Base-by-base conservation (phyloP, 805 yeast genomes). In the Pichia exigua region DNA sequence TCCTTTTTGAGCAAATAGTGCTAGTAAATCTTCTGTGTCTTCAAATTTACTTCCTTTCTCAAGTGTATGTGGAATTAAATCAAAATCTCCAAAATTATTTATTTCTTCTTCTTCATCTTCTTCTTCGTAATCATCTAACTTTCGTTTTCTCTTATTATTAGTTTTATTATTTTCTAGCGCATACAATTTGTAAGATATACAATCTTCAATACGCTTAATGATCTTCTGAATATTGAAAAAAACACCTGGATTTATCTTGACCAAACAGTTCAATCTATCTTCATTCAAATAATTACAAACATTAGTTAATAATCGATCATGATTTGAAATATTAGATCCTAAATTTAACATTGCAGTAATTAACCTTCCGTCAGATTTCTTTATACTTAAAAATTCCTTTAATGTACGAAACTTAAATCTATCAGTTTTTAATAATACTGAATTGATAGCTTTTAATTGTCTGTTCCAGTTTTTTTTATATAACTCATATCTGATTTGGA, bases 261-360 rank as follows among this genome's bases (percentile, higher is more conserved):
- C 54, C 24, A 58, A 47, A 49, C 57, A 53, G n/a, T 53, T 41
- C 12, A 43, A 20, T 13, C 48, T 53, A 39, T 57, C 58, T 2
- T 47, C 54, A 15, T 42, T 50, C n/a, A 66, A 39, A 44, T 61
- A 58, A 9, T 51, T 54, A 24, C 56, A 56, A 26, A 67, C 59
- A 44, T 65, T 64, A 21, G 62, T 58, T 11, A 70, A 61, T 38
- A 69, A 51, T 30, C 72, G 67, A 24, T 72, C 62, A 48, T 69
- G 73, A 28, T 73, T 71, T 2, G 76, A 63, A 22, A 72, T 65
- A 53, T 74, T 75, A 4, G 77, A 66, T 3, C 78, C 79, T 42
- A 75, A 59, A 48, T 63, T 63, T 11, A 75, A 55, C 47, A 75
- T 61, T 12, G 71, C 69, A 7, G 74, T 65, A 26, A 63, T 68